Evolutionary conservation across 257 asterid species (phyloP).

Genomic region (Catharanthus roseus): DNA sequence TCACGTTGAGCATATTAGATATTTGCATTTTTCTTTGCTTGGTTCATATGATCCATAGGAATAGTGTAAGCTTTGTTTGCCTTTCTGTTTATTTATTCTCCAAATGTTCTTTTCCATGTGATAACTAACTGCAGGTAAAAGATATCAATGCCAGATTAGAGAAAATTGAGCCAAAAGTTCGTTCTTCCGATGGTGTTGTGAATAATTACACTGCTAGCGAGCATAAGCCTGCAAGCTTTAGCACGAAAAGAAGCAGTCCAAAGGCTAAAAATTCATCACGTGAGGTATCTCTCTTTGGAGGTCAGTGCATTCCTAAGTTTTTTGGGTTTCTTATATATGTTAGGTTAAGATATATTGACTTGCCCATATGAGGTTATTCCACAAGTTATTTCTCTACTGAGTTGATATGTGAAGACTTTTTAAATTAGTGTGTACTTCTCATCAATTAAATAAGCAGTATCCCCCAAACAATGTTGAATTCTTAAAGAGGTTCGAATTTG

Average conservation of each 20-base stretch:
- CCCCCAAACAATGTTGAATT: neutral
- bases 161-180: constrained; percentile 79
- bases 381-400: too few species aligned
- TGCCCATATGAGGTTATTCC: neutral
- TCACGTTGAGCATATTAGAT: neutral
- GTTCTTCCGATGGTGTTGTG: constrained; percentile 57
- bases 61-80: constrained; percentile 12
- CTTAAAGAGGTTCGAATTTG: neutral
- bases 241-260: constrained; percentile 82
- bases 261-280: constrained; percentile 74
- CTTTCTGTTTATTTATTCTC: neutral
- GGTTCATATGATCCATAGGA: constrained; percentile 2
- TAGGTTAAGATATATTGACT: neutral
- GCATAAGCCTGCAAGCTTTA: constrained; percentile 45
- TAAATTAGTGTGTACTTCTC: neutral
- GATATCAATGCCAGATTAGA: constrained; percentile 90
- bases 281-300: constrained; percentile 93
- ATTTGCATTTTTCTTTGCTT: neutral
- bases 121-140: constrained; percentile 55
- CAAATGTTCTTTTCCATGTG: constrained; percentile 20
- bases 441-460: neutral
- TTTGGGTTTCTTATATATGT: neutral
- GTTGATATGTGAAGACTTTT: neutral
- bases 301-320: constrained; percentile 39
- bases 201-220: constrained; percentile 54